These are phyloP conservation scores for Citrus cavaleriei DNA, from an alignment of 345 rosid genomes.

Conservation along the genomic window DNA sequence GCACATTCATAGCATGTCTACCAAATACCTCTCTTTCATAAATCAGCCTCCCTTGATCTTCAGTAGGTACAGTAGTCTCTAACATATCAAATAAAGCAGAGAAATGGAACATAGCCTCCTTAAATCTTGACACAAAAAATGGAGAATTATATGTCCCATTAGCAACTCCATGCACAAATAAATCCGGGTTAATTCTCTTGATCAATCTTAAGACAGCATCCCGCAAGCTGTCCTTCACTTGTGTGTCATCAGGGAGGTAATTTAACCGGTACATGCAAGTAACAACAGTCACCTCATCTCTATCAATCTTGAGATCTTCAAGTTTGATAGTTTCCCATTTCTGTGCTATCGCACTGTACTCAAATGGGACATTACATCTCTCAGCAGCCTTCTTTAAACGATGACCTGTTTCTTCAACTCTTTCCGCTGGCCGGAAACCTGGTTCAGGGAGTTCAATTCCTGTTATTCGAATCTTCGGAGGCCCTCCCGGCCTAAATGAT, in stretches of 20 bases:
- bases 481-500: slow-evolving; percentile 45
- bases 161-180: slow-evolving; percentile 37
- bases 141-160: slow-evolving; percentile 51
- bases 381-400: slow-evolving; percentile 40
- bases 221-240: slow-evolving; percentile 40
- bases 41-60: slow-evolving; percentile 40
- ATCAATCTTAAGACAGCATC: slow-evolving; percentile 43
- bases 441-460: slow-evolving; percentile 53
- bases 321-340: slow-evolving; percentile 53
- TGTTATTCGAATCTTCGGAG: slow-evolving; percentile 52
- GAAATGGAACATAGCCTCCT: slow-evolving; percentile 57
- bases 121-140: slow-evolving; percentile 48
- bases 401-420: slow-evolving; percentile 49
- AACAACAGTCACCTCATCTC: slow-evolving; percentile 41
- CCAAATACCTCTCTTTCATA: slow-evolving; percentile 41
- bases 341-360: slow-evolving; percentile 48
- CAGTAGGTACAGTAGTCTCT: slow-evolving; percentile 43
- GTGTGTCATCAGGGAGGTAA: slow-evolving; percentile 50
- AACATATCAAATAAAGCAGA: slow-evolving; percentile 52
- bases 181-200: slow-evolving; percentile 36
- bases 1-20: slow-evolving; percentile 45
- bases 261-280: slow-evolving; percentile 32
- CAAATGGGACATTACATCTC: slow-evolving; percentile 47
- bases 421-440: slow-evolving; percentile 51
- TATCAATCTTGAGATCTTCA: slow-evolving; percentile 41